Evolutionary conservation across 2,329 filamentous ascomycete species (phyloP).

Genomic region (Leptographium procerum): DNA sequence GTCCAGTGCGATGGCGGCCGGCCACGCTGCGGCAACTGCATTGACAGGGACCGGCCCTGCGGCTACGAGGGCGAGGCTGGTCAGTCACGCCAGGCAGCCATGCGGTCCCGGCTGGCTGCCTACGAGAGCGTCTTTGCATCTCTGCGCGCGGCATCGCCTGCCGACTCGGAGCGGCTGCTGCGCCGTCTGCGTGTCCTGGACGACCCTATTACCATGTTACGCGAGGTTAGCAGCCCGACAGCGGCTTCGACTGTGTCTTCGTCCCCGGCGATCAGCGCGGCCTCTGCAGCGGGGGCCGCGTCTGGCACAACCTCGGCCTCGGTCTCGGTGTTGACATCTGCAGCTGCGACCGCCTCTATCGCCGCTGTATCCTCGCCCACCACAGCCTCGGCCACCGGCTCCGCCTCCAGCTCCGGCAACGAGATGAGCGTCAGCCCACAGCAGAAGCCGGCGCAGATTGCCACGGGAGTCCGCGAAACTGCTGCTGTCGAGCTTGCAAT

Average conservation of each 20-base stretch:
- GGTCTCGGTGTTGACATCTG: background rate
- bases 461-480: background rate
- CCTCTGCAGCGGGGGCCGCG: background rate
- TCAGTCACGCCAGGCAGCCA: constrained; percentile 20
- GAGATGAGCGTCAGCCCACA: background rate
- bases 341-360: background rate
- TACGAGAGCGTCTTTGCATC: constrained; percentile 18
- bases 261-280: background rate
- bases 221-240: background rate
- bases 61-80: constrained; percentile 21
- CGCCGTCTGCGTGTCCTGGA: constrained; percentile 15
- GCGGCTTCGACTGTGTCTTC: background rate
- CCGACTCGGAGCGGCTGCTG: constrained; percentile 17
- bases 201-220: constrained; percentile 7
- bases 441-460: background rate
- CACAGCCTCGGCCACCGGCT: background rate
- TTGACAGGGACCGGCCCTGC: constrained; percentile 16
- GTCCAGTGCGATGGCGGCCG: constrained; percentile 21
- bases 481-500: constrained; percentile 10
- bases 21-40: constrained; percentile 19
- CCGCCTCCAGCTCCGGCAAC: background rate
- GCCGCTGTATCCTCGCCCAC: background rate
- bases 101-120: constrained; percentile 17
- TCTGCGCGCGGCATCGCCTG: constrained; percentile 13
- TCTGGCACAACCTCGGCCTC: background rate